Percentiles rank a stretch among this genome's conserved stretches.
Conservation (phyloP, 2,329 filamentous ascomycete species). For the Botrytis medusae region DNA sequence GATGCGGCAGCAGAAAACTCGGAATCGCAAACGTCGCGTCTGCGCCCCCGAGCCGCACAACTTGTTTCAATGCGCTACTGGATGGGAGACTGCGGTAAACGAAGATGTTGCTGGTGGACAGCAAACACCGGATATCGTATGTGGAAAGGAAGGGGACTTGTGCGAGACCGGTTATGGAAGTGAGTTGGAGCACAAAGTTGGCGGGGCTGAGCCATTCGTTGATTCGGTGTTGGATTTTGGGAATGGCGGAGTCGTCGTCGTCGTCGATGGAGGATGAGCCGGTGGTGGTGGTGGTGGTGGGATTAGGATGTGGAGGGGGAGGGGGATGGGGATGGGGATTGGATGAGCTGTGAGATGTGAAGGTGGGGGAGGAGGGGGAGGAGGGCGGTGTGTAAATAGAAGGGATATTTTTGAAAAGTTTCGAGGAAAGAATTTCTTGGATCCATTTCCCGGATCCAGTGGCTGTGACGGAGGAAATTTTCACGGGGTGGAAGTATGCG, state of each 20-base stretch:
- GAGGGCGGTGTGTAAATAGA: neutral
- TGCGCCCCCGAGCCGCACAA: constrained; percentile 51
- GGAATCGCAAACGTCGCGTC: constrained; percentile 51
- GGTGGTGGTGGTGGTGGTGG: too few species aligned
- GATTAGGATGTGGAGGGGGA: too few species aligned
- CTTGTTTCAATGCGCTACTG: constrained; percentile 45
- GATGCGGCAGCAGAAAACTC: constrained; percentile 52
- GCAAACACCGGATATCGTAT: neutral
- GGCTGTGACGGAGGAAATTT: constrained; percentile 50
- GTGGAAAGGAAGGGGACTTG: constrained; percentile 47
- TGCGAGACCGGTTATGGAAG: constrained; percentile 46
- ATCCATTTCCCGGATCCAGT: constrained; percentile 53
- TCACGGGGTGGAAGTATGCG: constrained; percentile 53
- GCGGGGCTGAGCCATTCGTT: constrained; percentile 52
- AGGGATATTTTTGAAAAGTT: constrained; percentile 44
- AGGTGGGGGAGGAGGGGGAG: constrained; percentile 30
- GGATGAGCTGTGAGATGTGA: constrained; percentile 30
- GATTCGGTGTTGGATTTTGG: constrained; percentile 48
- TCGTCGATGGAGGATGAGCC: too few species aligned
- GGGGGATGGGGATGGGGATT: constrained; percentile 37
- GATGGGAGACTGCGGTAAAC: constrained; percentile 32
- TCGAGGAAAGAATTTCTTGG: constrained; percentile 46
- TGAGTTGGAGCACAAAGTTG: constrained; percentile 52
- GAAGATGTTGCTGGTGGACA: neutral
- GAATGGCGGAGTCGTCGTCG: constrained; percentile 38